Conservation (phyloP, 1,139 yeast species). For the Scheffersomyces cryptocercus region DNA sequence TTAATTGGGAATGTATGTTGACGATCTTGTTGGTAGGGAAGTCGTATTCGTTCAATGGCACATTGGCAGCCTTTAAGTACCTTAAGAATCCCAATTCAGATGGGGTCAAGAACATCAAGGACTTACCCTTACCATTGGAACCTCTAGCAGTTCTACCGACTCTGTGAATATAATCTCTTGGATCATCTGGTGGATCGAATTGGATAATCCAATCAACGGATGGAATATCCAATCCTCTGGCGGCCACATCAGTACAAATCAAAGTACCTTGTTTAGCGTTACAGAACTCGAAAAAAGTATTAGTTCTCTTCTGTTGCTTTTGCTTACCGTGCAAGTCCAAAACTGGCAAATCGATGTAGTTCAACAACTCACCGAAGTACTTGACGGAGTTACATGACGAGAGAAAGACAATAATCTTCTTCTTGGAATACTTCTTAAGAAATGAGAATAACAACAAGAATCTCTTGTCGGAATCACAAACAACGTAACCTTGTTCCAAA, state of each 20-base stretch:
- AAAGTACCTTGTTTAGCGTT: constrained; percentile 72
- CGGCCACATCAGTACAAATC: constrained; percentile 32
- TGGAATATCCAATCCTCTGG: constrained; percentile 32
- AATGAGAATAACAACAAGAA: constrained; percentile 88
- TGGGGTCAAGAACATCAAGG: constrained; percentile 92
- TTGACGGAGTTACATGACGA: constrained; percentile 97
- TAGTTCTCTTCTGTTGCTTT: constrained; percentile 96
- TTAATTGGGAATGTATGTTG: constrained; percentile 90
- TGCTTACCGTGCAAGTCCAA: constrained; percentile 96
- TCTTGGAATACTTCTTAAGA: constrained; percentile 85
- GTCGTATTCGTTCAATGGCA: constrained; percentile 94
- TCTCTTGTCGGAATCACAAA: constrained; percentile 93
- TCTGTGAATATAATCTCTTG: constrained; percentile 53
- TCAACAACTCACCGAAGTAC: constrained; percentile 90
- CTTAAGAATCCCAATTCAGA: constrained; percentile 92
- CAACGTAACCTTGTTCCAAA: constrained; percentile 96
- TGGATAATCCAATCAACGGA: constrained; percentile 32
- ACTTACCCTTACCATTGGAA: constrained; percentile 84
- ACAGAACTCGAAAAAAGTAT: constrained; percentile 96
- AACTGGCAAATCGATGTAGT: constrained; percentile 95
- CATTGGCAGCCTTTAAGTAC: constrained; percentile 94
- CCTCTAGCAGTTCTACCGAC: constrained; percentile 52
- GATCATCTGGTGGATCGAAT: constrained; percentile 79
- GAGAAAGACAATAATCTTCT: constrained; percentile 88
- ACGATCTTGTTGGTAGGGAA: constrained; percentile 93